A percentile compares a stretch with the other conserved stretches of the same genome.
Conservation (phyloP, 202 grass and related monocot species). For the Zoysia matrella region DNA sequence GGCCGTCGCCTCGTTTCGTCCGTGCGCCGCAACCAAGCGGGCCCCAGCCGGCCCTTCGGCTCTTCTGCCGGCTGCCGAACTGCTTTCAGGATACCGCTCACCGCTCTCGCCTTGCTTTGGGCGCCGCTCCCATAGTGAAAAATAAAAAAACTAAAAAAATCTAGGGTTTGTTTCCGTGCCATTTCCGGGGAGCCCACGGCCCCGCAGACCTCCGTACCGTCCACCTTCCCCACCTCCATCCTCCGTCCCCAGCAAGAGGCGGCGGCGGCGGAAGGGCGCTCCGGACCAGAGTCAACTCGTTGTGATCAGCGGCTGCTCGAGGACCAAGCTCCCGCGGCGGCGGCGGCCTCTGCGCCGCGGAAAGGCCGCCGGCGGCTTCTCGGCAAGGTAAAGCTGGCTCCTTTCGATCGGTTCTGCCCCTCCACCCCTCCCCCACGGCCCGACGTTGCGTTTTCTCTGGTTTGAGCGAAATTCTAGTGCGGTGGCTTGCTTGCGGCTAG, state of each 20-base stretch:
- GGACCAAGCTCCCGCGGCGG: conserved; percentile 17
- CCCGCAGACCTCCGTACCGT: conserved; percentile 1
- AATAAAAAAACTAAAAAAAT: background rate
- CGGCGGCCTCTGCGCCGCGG: background rate
- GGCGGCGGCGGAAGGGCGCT: background rate
- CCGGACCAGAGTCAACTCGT: background rate
- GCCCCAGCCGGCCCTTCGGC: background rate
- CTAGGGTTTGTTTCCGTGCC: conserved; percentile 46
- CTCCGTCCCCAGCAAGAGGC: background rate
- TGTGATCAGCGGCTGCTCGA: conserved; percentile 4
- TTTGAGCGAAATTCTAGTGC: background rate
- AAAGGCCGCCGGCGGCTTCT: conserved; percentile 9
- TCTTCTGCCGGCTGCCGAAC: background rate
- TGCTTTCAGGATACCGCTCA: background rate
- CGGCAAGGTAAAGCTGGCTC: conserved; percentile 20
- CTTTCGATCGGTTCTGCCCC: background rate
- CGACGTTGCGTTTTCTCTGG: background rate
- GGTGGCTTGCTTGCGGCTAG: background rate
- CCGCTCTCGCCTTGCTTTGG: background rate
- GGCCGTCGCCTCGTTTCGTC: background rate
- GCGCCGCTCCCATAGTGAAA: background rate
- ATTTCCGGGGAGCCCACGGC: conserved; percentile 29
- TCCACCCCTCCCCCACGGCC: background rate
- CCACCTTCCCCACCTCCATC: background rate
- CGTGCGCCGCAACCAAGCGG: background rate